Conservation (phyloP, 768 basidiomycete genomes). For the Cystofilobasidium bisporidii region DNA sequence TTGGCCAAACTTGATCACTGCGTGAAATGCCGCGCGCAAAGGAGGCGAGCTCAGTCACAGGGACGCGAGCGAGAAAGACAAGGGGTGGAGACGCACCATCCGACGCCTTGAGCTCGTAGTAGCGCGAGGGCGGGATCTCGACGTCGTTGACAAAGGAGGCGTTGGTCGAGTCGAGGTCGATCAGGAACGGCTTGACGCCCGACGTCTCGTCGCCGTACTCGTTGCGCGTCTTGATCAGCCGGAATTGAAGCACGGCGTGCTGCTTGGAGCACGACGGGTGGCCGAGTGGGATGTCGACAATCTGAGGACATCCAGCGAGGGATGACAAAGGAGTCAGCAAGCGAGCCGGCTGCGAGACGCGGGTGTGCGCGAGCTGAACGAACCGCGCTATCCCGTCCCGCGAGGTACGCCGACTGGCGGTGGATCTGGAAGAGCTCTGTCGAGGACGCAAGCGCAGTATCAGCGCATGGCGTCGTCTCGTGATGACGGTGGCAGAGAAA, state of each 20-base stretch:
- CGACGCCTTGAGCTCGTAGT: slow-evolving; percentile 66
- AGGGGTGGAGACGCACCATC: slow-evolving; percentile 53
- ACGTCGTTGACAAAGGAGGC: slow-evolving; percentile 84
- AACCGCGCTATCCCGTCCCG: slow-evolving; percentile 80
- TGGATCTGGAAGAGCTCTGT: slow-evolving; percentile 85
- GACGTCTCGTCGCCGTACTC: slow-evolving; percentile 74
- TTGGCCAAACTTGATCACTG: slow-evolving; percentile 78
- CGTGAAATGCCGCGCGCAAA: not conserved
- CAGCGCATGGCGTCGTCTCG: too few species aligned
- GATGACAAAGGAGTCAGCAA: not conserved
- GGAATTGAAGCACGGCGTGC: slow-evolving; percentile 94
- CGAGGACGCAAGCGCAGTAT: not conserved
- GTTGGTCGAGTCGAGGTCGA: slow-evolving; percentile 98
- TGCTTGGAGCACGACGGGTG: slow-evolving; percentile 98
- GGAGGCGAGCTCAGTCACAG: not conserved
- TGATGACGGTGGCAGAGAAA: too few species aligned
- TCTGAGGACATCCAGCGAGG: slow-evolving; percentile 36
- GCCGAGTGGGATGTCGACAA: slow-evolving; percentile 64
- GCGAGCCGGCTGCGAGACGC: not conserved
- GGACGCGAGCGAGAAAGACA: not conserved
- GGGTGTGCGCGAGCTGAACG: slow-evolving; percentile 35
- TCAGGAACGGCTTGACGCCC: slow-evolving; percentile 86
- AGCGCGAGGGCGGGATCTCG: slow-evolving; percentile 72
- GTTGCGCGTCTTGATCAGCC: slow-evolving; percentile 74
- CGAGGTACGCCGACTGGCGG: slow-evolving; percentile 84